These are phyloP conservation scores for Ceraceosorus guamensis DNA, from an alignment of 1,284 basidiomycete species.

Conservation along the genomic window DNA sequence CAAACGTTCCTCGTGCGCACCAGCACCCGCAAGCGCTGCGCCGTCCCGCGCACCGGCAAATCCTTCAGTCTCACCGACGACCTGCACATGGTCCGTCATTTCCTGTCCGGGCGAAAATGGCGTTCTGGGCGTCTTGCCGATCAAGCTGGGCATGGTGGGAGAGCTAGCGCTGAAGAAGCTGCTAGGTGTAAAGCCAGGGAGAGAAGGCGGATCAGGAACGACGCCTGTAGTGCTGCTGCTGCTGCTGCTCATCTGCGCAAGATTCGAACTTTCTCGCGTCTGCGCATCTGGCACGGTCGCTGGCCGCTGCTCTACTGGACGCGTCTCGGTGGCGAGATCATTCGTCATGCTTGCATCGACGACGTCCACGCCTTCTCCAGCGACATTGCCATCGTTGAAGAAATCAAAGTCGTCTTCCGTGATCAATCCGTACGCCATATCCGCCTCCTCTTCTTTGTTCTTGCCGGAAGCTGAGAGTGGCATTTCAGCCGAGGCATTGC, in stretches of 20 bases:
- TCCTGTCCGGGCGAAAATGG: constrained; percentile 32
- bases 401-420: constrained; percentile 44
- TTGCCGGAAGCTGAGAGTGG: too few relatives aligned
- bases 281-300: neutral
- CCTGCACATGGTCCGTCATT: too few relatives aligned
- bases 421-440: too few relatives aligned
- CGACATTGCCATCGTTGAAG: constrained; percentile 31
- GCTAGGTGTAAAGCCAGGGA: constrained; percentile 40
- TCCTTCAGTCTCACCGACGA: too few relatives aligned
- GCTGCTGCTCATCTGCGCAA: neutral
- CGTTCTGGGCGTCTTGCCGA: constrained; percentile 34
- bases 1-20: too few relatives aligned
- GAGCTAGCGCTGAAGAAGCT: constrained; percentile 32
- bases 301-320: neutral
- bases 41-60: too few relatives aligned
- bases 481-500: too few relatives aligned
- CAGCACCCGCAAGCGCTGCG: too few relatives aligned
- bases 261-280: neutral
- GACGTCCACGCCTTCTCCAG: too few relatives aligned
- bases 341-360: neutral
- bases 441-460: too few relatives aligned
- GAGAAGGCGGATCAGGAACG: constrained; percentile 27
- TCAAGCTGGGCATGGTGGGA: constrained; percentile 25
- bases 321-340: neutral
- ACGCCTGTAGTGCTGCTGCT: neutral